Base-by-base conservation (phyloP, 169 alveolate species). In the Plasmodium blacklocki region DNA sequence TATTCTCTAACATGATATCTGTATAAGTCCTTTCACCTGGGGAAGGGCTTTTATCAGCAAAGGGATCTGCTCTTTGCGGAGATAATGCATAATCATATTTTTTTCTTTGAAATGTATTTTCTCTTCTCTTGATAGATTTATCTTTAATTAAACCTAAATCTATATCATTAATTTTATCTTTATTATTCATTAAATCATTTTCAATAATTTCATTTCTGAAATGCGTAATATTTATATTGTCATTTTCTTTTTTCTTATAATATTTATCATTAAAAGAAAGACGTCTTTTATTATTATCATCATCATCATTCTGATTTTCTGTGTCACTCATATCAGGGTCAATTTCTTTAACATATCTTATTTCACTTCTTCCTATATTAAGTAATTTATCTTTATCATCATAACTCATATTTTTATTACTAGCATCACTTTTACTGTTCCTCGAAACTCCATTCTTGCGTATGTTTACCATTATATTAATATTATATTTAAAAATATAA, bases 31-130 rank as follows among this genome's bases (percentile, higher is more conserved):
- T 92, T 59, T 76, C 95, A 29, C 93, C 96, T 3, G 95, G 91
- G 7, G 91, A 88, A 12, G 95, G 91, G 1, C 95, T 63, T 54
- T 62, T 70, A n/a, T 76, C 90, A 6, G 96, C 89, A 63, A 96
- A 96, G 14, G 97, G 97, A 52, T 96, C 98, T 19, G 89, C 94
- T 11, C 98, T 72, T 75, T 92, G 97, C 0, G 98, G 98, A 2
- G 98, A 96, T 14, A 96, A 91, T 62, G 89, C 88, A 23, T 90
- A 80, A 14, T 88, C 90, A 49, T 92, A 71, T 15, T 94, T 88
- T 68, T 89, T 94, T 63, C 88, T 70, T 23, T 93, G 72, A 63
- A 92, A 93, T 21, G 83, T 89, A 75, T 93, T 93, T 59, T 93
- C 96, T 2, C 96, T 58, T 39, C 67, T 93, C 47, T 47, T 85